Conservation (phyloP, 495 filamentous ascomycete genomes). For the Trichodelitschia bisporula region DNA sequence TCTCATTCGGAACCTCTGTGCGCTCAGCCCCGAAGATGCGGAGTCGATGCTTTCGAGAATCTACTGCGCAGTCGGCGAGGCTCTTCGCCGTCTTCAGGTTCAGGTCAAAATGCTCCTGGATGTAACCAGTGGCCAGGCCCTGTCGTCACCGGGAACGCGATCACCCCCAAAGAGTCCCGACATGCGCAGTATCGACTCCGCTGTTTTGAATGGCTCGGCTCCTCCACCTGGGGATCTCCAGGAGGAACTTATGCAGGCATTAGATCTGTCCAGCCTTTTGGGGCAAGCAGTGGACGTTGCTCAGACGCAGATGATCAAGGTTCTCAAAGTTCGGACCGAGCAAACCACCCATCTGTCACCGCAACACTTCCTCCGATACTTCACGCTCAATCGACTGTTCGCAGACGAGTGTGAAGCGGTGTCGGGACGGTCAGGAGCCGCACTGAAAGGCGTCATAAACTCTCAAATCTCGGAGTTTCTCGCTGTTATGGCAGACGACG, state of each 20-base stretch:
- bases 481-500: conserved; percentile 41
- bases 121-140: conserved; percentile 54
- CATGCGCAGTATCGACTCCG: conserved; percentile 5
- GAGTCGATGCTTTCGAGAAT: conserved; percentile 64
- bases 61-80: conserved; percentile 72
- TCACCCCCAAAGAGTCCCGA: conserved; percentile 9
- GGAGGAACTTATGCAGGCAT: conserved; percentile 57
- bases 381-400: conserved; percentile 79
- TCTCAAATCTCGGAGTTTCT: conserved; percentile 83
- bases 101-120: conserved; percentile 93
- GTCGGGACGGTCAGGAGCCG: conserved; percentile 62
- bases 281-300: conserved; percentile 84
- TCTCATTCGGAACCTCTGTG: conserved; percentile 75
- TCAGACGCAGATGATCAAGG: conserved; percentile 74
- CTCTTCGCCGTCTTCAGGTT: conserved; percentile 56
- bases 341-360: conserved; percentile 50
- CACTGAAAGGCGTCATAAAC: conserved; percentile 71
- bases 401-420: conserved; percentile 94
- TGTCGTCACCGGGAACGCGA: conserved; percentile 6
- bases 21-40: conserved; percentile 59
- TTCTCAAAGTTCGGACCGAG: conserved; percentile 77
- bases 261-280: conserved; percentile 86
- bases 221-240: conserved; percentile 26
- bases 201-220: conserved; percentile 3
- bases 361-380: conserved; percentile 69